Evolutionary conservation across 139 green algal species (phyloP).

Genomic region (Chlorella sp.): DNA sequence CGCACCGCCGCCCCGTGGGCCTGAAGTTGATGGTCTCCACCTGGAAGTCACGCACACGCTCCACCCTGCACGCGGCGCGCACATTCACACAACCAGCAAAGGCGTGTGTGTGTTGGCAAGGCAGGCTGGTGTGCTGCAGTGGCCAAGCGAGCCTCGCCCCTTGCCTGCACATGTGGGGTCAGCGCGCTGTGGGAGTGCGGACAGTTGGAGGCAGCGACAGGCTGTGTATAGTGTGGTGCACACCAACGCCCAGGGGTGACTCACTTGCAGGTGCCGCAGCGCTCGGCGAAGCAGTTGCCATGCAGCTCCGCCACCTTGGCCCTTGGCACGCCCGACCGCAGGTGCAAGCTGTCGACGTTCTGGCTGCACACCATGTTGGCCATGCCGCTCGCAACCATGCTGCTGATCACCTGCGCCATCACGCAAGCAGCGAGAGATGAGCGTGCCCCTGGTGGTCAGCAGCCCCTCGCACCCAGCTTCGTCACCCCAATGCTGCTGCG

Average conservation of each 20-base stretch:
- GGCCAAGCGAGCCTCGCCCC: background rate
- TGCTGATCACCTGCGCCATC: constrained; percentile 19
- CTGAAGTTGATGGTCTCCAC: constrained; percentile 81
- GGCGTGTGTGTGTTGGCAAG: background rate
- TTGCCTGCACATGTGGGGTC: background rate
- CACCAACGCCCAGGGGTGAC: background rate
- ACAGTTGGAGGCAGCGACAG: background rate
- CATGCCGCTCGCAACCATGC: constrained; percentile 32
- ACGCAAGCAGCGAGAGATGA: background rate
- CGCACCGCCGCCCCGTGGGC: constrained; percentile 71
- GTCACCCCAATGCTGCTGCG: no score
- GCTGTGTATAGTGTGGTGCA: background rate
- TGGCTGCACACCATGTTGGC: constrained; percentile 57
- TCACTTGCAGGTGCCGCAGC: constrained; percentile 62
- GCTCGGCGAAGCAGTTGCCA: constrained; percentile 93
- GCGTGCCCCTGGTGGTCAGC: no score
- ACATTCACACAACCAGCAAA: no score
- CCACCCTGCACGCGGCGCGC: background rate
- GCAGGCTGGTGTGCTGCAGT: background rate
- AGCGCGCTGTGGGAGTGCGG: background rate
- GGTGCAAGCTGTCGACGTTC: constrained; percentile 90
- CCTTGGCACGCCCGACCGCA: constrained; percentile 57
- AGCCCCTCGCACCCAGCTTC: no score
- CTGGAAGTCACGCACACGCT: constrained; percentile 92
- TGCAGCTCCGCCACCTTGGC: constrained; percentile 85